Evolutionary conservation across 768 basidiomycete species (phyloP).

Genomic region (Tylopilus subfusipes): DNA sequence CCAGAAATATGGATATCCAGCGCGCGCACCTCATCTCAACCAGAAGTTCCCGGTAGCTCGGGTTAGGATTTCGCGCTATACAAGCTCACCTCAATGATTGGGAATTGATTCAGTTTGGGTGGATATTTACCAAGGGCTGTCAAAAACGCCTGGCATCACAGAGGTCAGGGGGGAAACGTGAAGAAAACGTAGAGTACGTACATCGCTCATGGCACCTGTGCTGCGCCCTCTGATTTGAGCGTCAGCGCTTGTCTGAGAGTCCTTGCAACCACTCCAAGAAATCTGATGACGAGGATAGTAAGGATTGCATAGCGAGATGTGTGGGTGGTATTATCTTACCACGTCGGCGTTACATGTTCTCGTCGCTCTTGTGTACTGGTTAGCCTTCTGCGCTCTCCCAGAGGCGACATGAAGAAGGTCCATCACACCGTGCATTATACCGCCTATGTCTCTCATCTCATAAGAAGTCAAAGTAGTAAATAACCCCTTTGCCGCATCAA

Average conservation of each 20-base stretch:
- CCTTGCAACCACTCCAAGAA: conserved; percentile 83
- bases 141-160: conserved; percentile 49
- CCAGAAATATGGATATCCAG: background rate
- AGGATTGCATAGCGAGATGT: background rate
- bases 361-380: conserved; percentile 54
- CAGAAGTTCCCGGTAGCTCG: conserved; percentile 52
- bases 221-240: conserved; percentile 61
- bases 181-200: conserved; percentile 32
- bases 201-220: conserved; percentile 79
- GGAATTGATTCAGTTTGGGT: background rate
- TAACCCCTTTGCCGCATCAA: conserved; percentile 84
- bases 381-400: conserved; percentile 61
- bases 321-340: conserved; percentile 41
- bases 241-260: conserved; percentile 80
- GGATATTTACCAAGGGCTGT: conserved; percentile 44
- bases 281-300: conserved; percentile 42
- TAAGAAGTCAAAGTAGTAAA: conserved; percentile 77
- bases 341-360: conserved; percentile 84
- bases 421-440: conserved; percentile 70
- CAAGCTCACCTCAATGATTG: background rate
- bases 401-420: conserved; percentile 73
- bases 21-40: conserved; percentile 38
- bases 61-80: conserved; percentile 43
- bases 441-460: conserved; percentile 73
- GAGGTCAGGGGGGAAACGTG: background rate